Conservation (phyloP, 2,329 filamentous ascomycete genomes). For the Fusarium nematophilum region DNA sequence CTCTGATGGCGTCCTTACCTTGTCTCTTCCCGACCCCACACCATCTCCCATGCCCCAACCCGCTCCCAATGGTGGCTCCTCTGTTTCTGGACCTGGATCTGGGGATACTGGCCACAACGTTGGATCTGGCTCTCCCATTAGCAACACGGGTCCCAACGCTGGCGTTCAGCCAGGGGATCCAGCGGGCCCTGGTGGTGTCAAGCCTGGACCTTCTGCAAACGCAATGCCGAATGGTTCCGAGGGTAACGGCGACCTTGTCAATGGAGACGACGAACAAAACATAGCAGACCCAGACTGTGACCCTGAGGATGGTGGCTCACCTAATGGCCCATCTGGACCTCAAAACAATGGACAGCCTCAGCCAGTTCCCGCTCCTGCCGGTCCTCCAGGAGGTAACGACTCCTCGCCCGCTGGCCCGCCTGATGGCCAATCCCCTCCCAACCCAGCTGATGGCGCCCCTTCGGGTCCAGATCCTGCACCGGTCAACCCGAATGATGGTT, state of each 20-base stretch:
- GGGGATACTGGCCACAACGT: neutral
- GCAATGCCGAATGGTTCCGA: neutral
- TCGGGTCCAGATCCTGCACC: neutral
- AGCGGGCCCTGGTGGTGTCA: neutral
- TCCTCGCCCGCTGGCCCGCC: neutral
- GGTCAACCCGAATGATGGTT: neutral
- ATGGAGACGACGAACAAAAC: neutral
- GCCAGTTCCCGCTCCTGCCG: neutral
- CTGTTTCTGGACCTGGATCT: neutral
- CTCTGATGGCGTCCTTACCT: slow-evolving; percentile 47
- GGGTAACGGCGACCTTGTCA: neutral
- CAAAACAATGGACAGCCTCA: slow-evolving; percentile 6
- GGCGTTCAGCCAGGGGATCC: neutral
- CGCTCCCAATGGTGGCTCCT: neutral
- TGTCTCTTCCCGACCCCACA: slow-evolving; percentile 38
- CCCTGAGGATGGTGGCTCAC: neutral
- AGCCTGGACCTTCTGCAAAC: neutral
- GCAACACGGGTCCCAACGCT: neutral
- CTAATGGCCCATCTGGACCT: neutral
- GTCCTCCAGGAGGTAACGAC: neutral
- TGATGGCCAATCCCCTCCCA: neutral
- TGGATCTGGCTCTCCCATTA: neutral
- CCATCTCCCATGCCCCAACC: slow-evolving; percentile 22
- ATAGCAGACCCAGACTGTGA: slow-evolving; percentile 11
- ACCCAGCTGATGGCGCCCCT: neutral